phyloP scores from a whole-genome alignment of 108 stramenopile genomes.

The Schizochytrium sp. region DNA sequence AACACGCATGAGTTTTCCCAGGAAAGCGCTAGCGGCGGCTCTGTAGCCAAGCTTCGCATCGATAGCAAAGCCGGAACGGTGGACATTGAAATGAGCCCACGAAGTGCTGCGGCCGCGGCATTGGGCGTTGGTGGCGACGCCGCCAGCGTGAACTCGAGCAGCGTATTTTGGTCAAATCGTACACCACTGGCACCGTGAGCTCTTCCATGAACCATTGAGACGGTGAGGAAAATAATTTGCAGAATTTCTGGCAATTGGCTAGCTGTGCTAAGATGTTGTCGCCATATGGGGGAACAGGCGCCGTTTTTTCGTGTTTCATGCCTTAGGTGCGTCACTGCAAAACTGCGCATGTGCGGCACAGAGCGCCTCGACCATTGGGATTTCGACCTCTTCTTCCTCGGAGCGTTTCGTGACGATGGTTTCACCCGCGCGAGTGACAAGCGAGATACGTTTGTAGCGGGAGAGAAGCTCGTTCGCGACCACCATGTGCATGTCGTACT shows the following conservation, averaged over 20 bases:
- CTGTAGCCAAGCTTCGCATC: neutral
- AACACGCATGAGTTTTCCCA: too few species aligned
- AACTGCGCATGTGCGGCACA: neutral
- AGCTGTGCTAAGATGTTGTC: too few species aligned
- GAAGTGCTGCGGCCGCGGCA: neutral
- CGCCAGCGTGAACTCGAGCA: neutral
- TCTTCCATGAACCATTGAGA: neutral
- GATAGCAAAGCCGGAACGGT: neutral
- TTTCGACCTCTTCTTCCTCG: neutral
- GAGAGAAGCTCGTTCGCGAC: conserved; percentile 83
- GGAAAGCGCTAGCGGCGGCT: too few species aligned
- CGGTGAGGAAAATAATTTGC: neutral
- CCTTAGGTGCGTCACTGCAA: too few species aligned
- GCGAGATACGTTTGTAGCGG: conserved; percentile 68
- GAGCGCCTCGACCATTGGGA: neutral
- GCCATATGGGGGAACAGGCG: too few species aligned
- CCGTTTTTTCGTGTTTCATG: too few species aligned
- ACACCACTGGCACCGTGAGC: neutral
- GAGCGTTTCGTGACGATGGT: neutral
- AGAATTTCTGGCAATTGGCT: too few species aligned
- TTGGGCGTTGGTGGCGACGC: neutral
- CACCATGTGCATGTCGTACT: conserved; percentile 83
- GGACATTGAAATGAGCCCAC: neutral
- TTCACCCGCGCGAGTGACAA: neutral
- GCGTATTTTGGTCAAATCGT: neutral